These are phyloP conservation scores for Zymoseptoria passerinii DNA, from an alignment of 2,329 filamentous ascomycete genomes.

Conservation along the genomic window DNA sequence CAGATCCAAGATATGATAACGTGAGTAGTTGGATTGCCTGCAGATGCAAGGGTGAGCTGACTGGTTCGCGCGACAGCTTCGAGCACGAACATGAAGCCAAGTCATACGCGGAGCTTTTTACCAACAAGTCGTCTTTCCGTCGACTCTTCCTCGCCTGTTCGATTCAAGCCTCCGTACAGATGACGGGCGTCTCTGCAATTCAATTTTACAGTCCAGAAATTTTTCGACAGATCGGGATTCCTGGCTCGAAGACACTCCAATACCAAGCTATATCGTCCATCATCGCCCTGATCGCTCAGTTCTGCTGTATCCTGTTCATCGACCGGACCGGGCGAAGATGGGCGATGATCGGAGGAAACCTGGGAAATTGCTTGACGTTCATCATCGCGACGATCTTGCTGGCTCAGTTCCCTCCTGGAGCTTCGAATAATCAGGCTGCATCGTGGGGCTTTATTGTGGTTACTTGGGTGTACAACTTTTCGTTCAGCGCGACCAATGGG, in stretches of 20 bases:
- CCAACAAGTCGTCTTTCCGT: slow-evolving; percentile 57
- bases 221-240: slow-evolving; percentile 62
- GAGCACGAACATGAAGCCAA: slow-evolving; percentile 62
- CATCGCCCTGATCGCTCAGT: slow-evolving; percentile 61
- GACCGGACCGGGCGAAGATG: slow-evolving; percentile 63
- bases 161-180: slow-evolving; percentile 63
- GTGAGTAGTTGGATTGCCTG: not conserved
- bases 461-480: slow-evolving; percentile 76
- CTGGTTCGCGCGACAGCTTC: slow-evolving; percentile 20
- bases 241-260: slow-evolving; percentile 55
- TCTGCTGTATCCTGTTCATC: slow-evolving; percentile 59
- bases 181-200: slow-evolving; percentile 68
- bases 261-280: slow-evolving; percentile 70
- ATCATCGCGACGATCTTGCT: slow-evolving; percentile 55
- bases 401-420: slow-evolving; percentile 53
- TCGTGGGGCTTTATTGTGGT: slow-evolving; percentile 67
- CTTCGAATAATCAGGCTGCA: slow-evolving; percentile 44
- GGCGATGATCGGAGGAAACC: slow-evolving; percentile 63
- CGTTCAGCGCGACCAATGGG: slow-evolving; percentile 62
- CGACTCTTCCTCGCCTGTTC: slow-evolving; percentile 62
- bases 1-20: slow-evolving; percentile 61
- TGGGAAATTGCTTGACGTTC: slow-evolving; percentile 63
- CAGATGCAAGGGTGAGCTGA: not conserved
- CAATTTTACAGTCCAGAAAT: slow-evolving; percentile 53
- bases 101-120: slow-evolving; percentile 62